phyloP scores from a whole-genome alignment of 345 rosid genomes.

The Dipteronia dyeriana region DNA sequence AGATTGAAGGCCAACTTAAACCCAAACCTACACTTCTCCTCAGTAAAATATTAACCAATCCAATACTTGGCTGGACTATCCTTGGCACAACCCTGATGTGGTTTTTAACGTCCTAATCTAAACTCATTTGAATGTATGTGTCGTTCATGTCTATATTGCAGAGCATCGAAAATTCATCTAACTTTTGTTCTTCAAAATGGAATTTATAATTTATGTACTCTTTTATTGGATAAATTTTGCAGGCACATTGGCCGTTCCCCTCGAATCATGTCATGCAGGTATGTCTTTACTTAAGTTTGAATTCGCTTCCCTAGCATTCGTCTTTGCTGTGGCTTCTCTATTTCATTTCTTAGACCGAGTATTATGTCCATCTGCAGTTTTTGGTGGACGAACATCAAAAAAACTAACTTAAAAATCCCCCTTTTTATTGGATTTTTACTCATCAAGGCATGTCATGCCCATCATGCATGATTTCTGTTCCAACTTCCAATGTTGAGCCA shows the following conservation, averaged over 20 bases:
- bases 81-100: background rate
- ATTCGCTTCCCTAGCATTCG: background rate
- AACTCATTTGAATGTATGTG: background rate
- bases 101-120: constrained; percentile 4
- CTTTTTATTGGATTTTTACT: no score
- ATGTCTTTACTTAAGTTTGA: constrained; percentile 9
- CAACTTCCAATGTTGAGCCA: no score
- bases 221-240: constrained; percentile 26
- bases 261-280: constrained; percentile 84
- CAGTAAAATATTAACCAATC: background rate
- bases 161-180: background rate
- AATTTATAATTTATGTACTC: constrained; percentile 1
- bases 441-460: no score
- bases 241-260: constrained; percentile 94
- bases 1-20: no score
- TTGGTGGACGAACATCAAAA: background rate
- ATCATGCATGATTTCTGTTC: no score
- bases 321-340: background rate
- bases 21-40: background rate
- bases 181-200: background rate
- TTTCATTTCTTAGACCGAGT: background rate
- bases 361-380: background rate
- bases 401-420: background rate
- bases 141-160: background rate
- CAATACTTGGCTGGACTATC: background rate